These are phyloP conservation scores for Paraphoma sp. DNA, from an alignment of 2,329 filamentous ascomycete species.

Conservation along the genomic window DNA sequence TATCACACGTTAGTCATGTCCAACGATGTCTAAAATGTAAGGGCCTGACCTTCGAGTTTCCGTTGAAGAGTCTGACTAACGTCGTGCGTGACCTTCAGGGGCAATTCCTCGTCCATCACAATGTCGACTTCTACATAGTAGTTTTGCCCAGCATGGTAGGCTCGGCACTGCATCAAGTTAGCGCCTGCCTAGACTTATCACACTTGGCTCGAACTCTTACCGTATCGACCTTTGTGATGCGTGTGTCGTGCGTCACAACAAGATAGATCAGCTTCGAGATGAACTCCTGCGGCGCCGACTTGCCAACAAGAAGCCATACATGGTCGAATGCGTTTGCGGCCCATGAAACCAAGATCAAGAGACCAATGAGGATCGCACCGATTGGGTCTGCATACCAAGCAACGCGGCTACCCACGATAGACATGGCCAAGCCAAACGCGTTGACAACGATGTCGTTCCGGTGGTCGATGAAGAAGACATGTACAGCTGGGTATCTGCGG, in stretches of 20 bases:
- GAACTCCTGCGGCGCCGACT: constrained; percentile 64
- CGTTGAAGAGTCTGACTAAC: constrained; percentile 66
- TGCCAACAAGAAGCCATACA: constrained; percentile 67
- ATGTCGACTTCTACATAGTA: constrained; percentile 70
- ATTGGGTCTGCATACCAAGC: constrained; percentile 69
- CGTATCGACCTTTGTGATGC: constrained; percentile 65
- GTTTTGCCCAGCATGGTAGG: constrained; percentile 67
- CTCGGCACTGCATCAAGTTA: constrained; percentile 53
- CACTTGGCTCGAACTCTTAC: constrained; percentile 29
- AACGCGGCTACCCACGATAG: constrained; percentile 58
- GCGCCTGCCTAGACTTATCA: constrained; percentile 3
- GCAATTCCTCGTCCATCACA: constrained; percentile 63
- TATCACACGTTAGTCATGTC: constrained; percentile 17
- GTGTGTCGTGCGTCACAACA: constrained; percentile 60
- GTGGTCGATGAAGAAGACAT: constrained; percentile 65
- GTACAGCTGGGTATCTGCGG: constrained; percentile 61
- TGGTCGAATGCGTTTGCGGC: constrained; percentile 67
- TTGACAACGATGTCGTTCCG: constrained; percentile 65
- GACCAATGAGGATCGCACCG: constrained; percentile 66
- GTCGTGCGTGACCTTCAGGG: constrained; percentile 65
- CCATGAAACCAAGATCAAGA: constrained; percentile 69
- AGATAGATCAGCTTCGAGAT: constrained; percentile 64
- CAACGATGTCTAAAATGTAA: background rate
- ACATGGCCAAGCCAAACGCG: constrained; percentile 63
- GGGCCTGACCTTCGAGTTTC: constrained; percentile 61